These are phyloP conservation scores for Fonsecaea multimorphosa DNA, from an alignment of 2,329 filamentous ascomycete species.

Conservation along the genomic window DNA sequence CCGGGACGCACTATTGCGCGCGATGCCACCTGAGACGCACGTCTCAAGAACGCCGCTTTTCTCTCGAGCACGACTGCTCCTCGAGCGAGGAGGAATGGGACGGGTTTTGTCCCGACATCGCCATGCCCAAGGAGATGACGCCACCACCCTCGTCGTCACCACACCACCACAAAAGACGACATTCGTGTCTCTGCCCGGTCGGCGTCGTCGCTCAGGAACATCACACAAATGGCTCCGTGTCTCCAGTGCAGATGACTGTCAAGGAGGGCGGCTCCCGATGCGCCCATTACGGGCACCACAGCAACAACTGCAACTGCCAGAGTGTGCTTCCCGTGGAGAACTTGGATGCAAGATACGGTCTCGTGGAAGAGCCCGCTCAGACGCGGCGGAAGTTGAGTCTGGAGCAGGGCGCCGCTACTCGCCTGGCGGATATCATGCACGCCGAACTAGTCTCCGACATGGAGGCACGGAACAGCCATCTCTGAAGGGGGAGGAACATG, in stretches of 20 bases:
- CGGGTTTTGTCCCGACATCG: conserved; percentile 35
- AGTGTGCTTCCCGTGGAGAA: conserved; percentile 29
- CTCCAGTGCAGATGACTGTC: conserved; percentile 30
- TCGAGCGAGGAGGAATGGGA: conserved; percentile 30
- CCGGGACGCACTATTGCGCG: conserved; percentile 22
- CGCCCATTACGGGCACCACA: conserved; percentile 9
- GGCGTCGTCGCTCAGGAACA: conserved; percentile 18
- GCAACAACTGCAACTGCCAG: conserved; percentile 32
- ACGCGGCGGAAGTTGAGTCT: conserved; percentile 24
- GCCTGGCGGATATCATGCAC: conserved; percentile 30
- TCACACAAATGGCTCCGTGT: conserved; percentile 13
- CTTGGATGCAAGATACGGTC: conserved; percentile 31
- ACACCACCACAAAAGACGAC: conserved; percentile 24
- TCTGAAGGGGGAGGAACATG: conserved; percentile 4
- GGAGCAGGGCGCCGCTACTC: conserved; percentile 22
- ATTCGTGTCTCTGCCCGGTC: conserved; percentile 31
- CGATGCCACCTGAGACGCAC: conserved; percentile 31
- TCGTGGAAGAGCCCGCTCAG: conserved; percentile 25
- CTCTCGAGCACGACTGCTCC: conserved; percentile 19
- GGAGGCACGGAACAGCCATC: conserved; percentile 26
- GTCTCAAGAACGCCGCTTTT: conserved; percentile 24
- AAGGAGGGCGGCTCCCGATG: conserved; percentile 6
- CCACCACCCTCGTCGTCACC: conserved; percentile 19
- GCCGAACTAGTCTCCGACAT: conserved; percentile 30
- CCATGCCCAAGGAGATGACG: conserved; percentile 26